Evolutionary conservation across 2,329 filamentous ascomycete genomes (phyloP), one percentile per base, ranked within the genome.

Genomic region (Penicillium sp.): DNA sequence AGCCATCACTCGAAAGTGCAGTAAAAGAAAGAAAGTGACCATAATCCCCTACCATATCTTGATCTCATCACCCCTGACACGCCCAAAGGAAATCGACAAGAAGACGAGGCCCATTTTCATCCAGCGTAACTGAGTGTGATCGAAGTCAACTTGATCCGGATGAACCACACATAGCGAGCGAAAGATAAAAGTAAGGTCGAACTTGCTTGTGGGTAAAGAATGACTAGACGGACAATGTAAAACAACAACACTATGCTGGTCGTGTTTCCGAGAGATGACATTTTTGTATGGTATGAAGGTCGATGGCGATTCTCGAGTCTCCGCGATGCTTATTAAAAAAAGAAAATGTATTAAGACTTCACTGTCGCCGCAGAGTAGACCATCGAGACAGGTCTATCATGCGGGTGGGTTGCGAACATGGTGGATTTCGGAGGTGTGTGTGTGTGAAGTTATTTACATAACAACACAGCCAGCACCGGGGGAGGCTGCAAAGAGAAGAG

Each of bases 381-480:
- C 47, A 34, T 24, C 21, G 39, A 32, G 21, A 8, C 15, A 41
- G 37, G 37, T 41, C 37, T 41, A 23, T 41, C 37, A 41, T 41
- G 24, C 37, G 37, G 34, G 8, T 41, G 37, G 21, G 9, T 27
- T 20, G 47, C 41, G 40, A 26, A n/a, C 26, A 23, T 40, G 32
- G 47, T n/a, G 20, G 34, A 34, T 21, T 27, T 15, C 7, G 30
- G 37, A n/a, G n/a, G n/a, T n/a, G 46, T 37, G 36, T 41, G 61
- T 61, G 67, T 55, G 48, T 55, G 48, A 15, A 23, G 10, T 7
- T 40, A 49, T 51, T 49, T 55, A 55, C 65, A 67, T 67, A 48
- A 68, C 54, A 45, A 64, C 58, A 54, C 65, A 68, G 55, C 65
- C 65, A 48, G 60, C 61, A 26, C 62, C 63, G 46, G 65, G 63